Base-by-base conservation (phyloP, 805 yeast species). In the Candida wancherniae region DNA sequence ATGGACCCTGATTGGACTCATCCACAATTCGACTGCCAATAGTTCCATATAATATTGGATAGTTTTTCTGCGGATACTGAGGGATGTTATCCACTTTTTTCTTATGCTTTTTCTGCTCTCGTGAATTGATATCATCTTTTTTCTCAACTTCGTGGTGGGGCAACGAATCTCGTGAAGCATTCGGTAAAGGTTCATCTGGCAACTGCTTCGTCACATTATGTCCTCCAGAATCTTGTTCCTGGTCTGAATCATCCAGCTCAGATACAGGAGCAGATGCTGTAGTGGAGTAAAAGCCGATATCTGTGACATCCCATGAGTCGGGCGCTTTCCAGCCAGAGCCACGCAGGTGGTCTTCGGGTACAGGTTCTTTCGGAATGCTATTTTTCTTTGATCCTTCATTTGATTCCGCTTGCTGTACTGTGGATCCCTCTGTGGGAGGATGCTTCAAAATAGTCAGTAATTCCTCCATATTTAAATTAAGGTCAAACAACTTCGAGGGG, bases 391-490 rank as follows among this genome's bases (percentile, higher is more conserved):
- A 11, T n/a, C 19, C 22, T 5, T 28, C 33, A 9, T n/a, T 31
- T 10, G 22, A 8, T 6, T 23, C 33, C 10, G 12, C 17, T 4
- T 25, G 28, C 11, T 31, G 28, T 3, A 26, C 10, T 3, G 10
- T 18, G 11, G 12, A 5, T 9, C 12, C 17, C 14, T n/a, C 12
- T 11, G 17, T 11, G 9, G 18, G 19, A 2, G 55, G 51, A 3
- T 52, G 44, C 30, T 58, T 61, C 25, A 75, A 58, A 35, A 75
- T 74, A 6, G 75, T 75, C 20, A 63, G 55, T 73, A 75, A 71
- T 40, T 73, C 72, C 28, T 61, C 59, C 20, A 71, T 48, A 39
- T 71, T 68, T 35, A 72, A 61, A 31, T 73, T 74, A 17, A 75
- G 61, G 15, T 67, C 59, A 26, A 58, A 58, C 5, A 45, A 42